Conservation (phyloP, 805 yeast genomes). For the Wickerhamomyces queroliae region DNA sequence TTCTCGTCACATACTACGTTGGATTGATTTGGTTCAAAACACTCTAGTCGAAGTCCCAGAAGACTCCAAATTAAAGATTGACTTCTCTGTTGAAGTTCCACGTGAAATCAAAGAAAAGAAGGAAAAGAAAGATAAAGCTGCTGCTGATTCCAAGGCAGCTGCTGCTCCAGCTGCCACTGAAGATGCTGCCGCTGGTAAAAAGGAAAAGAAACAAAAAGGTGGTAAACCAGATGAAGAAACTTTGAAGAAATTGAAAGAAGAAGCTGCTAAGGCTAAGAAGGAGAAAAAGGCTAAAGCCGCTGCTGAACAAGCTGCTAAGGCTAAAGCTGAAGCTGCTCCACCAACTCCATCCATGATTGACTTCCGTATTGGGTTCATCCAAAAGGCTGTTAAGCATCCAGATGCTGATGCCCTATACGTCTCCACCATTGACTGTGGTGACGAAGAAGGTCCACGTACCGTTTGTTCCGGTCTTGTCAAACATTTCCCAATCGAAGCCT, state of each 20-base stretch:
- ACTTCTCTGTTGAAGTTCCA: conserved; percentile 60
- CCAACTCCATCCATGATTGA: conserved; percentile 84
- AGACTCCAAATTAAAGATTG: conserved; percentile 48
- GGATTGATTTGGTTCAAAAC: conserved; percentile 86
- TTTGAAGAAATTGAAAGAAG: conserved; percentile 40
- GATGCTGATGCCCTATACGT: conserved; percentile 96
- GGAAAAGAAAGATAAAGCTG: conserved; percentile 40
- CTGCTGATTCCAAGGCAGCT: conserved; percentile 16
- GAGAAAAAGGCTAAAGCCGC: conserved; percentile 49
- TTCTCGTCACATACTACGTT: conserved; percentile 83
- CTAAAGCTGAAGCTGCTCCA: conserved; percentile 53
- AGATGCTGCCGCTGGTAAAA: conserved; percentile 28
- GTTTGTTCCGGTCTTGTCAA: conserved; percentile 96
- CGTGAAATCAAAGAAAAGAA: conserved; percentile 62
- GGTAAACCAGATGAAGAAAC: conserved; percentile 46
- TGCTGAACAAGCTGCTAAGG: conserved; percentile 41
- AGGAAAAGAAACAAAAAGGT: conserved; percentile 37
- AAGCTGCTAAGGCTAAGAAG: conserved; percentile 57
- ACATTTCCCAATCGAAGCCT: conserved; percentile 81
- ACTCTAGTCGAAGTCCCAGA: conserved; percentile 48
- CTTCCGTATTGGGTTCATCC: conserved; percentile 92
- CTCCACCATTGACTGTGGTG: conserved; percentile 95
- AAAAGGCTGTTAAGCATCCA: conserved; percentile 95
- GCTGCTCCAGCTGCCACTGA: conserved; percentile 18
- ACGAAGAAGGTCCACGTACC: conserved; percentile 94